Base-by-base conservation (phyloP, 768 basidiomycete species). In the Mycena polygramma region DNA sequence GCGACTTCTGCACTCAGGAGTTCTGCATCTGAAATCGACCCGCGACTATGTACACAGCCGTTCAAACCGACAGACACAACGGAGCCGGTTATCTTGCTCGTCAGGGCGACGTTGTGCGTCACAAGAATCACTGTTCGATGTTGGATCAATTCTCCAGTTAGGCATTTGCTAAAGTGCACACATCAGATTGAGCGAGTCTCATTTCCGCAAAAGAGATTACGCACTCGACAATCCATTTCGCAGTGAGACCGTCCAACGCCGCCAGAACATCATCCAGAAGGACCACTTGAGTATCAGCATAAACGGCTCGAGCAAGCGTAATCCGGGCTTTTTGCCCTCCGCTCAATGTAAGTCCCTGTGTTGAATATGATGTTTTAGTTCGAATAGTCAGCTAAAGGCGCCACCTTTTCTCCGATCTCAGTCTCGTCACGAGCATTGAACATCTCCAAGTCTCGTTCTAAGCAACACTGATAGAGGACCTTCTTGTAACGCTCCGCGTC, bases 401-500 rank as follows among this genome's bases (percentile, higher is more conserved):
- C 77, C 2, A 91, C 91, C 74, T 90, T 91, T 75, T 92, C 91
- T 7, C 92, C 91, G 30, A 92, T 88, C 79, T 93, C 91, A 0
- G 91, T 91, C 43, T 82, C 73, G 75, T 92, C 92, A 0, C 91
- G 90, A 26, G 90, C 90, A 10, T 91, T 81, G 41, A 94, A 88
- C 62, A 93, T 80, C 43, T 89, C 85, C 7, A 95, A 80, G 76
- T 96, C 94, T 6, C 87, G 84, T 68, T 92, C 90, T 48, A 96
- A 82, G 65, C 88, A 92, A 22, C 94, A 90, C 76, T 94, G 93
- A 19, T 86, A 80, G 41, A 97, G 79, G 2, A 92, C 94, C 76
- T 90, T 88, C 84, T 91, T 90, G 78, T 97, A 97, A 10, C 91
- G 86, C 67, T 86, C 88, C 75, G 93, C 91, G 53, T 96, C 91